A percentile compares a stretch with the other conserved stretches of the same genome.
Conservation (phyloP, 208 protist genomes). For the Leishmania gerbilli region DNA sequence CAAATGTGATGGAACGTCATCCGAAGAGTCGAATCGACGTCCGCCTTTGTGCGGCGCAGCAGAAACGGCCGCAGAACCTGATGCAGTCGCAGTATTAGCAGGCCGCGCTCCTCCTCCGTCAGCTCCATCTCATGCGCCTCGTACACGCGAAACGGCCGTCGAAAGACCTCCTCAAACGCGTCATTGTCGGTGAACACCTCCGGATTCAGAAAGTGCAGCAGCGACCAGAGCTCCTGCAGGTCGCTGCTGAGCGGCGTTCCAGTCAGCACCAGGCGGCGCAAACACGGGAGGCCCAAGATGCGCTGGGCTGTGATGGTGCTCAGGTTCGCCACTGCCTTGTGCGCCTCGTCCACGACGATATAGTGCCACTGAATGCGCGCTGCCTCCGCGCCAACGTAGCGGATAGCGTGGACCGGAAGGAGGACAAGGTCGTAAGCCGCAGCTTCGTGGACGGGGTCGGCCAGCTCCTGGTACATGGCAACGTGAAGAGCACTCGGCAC, state of each 20-base stretch:
- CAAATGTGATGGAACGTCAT: constrained; percentile 73
- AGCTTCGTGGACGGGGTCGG: constrained; percentile 31
- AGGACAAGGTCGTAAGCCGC: constrained; percentile 48
- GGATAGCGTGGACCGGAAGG: constrained; percentile 50
- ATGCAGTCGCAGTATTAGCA: constrained; percentile 87
- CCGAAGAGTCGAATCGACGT: constrained; percentile 93
- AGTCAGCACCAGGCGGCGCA: constrained; percentile 90
- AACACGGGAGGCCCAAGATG: constrained; percentile 38
- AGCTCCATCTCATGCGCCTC: constrained; percentile 53
- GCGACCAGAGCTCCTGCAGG: constrained; percentile 98
- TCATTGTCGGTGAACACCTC: constrained; percentile 90
- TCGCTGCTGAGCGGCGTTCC: constrained; percentile 99
- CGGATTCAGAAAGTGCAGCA: constrained; percentile 98
- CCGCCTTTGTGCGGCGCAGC: constrained; percentile 94
- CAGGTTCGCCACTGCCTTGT: constrained; percentile 74
- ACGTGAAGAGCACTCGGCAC: constrained; percentile 54
- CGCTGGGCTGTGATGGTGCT: constrained; percentile 37
- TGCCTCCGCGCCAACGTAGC: constrained; percentile 13
- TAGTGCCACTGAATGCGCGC: constrained; percentile 55
- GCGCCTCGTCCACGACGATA: constrained; percentile 81
- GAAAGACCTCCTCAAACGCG: constrained; percentile 95
- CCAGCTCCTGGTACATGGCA: constrained; percentile 33
- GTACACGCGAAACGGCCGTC: constrained; percentile 50
- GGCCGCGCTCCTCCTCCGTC: constrained; percentile 56
- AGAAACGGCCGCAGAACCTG: constrained; percentile 95